Evolutionary conservation across 345 rosid genomes (phyloP).

Genomic region (Lumnitzera racemosa): DNA sequence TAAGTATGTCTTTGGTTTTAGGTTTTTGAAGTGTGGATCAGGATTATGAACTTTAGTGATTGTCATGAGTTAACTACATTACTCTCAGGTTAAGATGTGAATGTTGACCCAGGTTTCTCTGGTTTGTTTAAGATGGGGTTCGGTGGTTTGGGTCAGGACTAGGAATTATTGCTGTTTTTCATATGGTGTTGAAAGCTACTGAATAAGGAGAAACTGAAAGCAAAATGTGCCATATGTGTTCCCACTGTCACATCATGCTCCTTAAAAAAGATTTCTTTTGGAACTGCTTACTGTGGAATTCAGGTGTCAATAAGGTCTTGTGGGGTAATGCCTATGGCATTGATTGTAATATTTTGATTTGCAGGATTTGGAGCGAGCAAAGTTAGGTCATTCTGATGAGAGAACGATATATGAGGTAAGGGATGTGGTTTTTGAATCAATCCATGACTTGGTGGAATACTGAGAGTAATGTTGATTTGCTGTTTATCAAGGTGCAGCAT

Average conservation of each 20-base stretch:
- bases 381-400: conserved; percentile 63
- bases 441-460: neutral
- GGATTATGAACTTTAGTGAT: no score
- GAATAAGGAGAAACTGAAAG: neutral
- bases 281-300: no score
- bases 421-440: conserved; percentile 6
- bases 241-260: no score
- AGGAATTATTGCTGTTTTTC: neutral
- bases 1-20: neutral
- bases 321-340: no score
- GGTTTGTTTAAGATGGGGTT: no score
- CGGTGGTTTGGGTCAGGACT: neutral
- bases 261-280: no score
- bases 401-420: conserved; percentile 79
- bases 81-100: neutral
- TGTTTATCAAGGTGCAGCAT: conserved; percentile 60
- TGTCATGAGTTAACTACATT: no score
- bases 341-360: neutral
- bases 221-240: neutral
- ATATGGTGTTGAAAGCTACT: neutral
- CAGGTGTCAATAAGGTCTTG: no score
- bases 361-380: conserved; percentile 62
- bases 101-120: neutral
- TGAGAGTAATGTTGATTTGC: conserved; percentile 18
- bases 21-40: neutral